phyloP scores from a whole-genome alignment of 2,329 filamentous ascomycete species.

The Bipolaris cookei region DNA sequence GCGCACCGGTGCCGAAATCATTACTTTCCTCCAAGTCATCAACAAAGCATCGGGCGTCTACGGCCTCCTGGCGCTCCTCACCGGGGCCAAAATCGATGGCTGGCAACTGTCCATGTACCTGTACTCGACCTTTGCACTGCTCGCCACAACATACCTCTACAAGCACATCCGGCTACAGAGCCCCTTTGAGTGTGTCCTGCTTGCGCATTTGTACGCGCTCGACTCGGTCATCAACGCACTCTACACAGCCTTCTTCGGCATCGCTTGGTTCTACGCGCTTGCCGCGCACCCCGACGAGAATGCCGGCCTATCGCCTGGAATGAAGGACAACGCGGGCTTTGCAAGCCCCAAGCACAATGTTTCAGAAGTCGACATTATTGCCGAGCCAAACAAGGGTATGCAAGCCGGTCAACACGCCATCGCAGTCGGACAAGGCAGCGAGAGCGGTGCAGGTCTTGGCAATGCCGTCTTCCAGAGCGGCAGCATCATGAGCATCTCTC shows the following conservation, averaged over 20 bases:
- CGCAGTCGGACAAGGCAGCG: slow-evolving; percentile 53
- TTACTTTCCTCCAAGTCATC: slow-evolving; percentile 80
- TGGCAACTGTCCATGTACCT: slow-evolving; percentile 91
- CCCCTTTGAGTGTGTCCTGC: slow-evolving; percentile 77
- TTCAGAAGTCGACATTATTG: slow-evolving; percentile 62
- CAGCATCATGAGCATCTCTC: slow-evolving; percentile 75
- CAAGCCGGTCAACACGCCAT: slow-evolving; percentile 60
- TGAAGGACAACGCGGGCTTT: slow-evolving; percentile 69
- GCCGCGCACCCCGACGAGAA: slow-evolving; percentile 59
- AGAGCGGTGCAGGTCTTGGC: slow-evolving; percentile 58
- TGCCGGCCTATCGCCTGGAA: slow-evolving; percentile 57
- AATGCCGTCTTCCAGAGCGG: slow-evolving; percentile 70
- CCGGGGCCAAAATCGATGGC: slow-evolving; percentile 80
- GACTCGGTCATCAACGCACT: slow-evolving; percentile 82
- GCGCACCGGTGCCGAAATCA: slow-evolving; percentile 83
- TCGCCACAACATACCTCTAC: slow-evolving; percentile 71
- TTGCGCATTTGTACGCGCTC: slow-evolving; percentile 84
- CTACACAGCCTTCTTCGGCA: slow-evolving; percentile 81
- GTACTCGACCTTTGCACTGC: slow-evolving; percentile 77
- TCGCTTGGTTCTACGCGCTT: slow-evolving; percentile 84
- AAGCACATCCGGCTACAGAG: slow-evolving; percentile 80
- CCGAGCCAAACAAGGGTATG: slow-evolving; percentile 54
- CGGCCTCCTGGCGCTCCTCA: slow-evolving; percentile 85
- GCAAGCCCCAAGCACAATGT: slow-evolving; percentile 68
- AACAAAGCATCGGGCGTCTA: slow-evolving; percentile 94